Evolutionary conservation across 805 yeast genomes (phyloP).

Genomic region (Wickerhamomyces sydowiorum): DNA sequence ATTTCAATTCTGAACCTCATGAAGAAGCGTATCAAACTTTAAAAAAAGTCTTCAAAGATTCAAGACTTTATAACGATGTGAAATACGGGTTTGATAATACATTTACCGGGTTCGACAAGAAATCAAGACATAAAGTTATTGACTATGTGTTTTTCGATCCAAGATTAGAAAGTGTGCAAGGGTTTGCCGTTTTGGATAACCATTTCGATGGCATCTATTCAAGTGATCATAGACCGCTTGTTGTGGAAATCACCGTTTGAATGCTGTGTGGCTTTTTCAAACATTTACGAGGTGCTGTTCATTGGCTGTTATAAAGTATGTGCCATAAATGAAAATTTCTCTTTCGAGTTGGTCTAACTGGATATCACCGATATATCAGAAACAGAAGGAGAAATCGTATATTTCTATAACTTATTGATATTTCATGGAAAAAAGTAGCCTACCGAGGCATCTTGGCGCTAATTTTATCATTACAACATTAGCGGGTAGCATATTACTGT

Average conservation of each 20-base stretch:
- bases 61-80: slow-evolving; percentile 21
- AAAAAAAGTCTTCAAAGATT: slow-evolving; percentile 31
- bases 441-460: too few relatives aligned
- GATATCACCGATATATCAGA: neutral
- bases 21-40: slow-evolving; percentile 37
- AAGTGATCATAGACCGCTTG: slow-evolving; percentile 1
- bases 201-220: slow-evolving; percentile 26
- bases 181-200: slow-evolving; percentile 35
- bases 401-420: too few relatives aligned
- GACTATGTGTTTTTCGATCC: slow-evolving; percentile 21
- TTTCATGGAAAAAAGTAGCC: too few relatives aligned
- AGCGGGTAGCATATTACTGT: too few relatives aligned
- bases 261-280: too few relatives aligned
- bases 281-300: too few relatives aligned
- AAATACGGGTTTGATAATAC: slow-evolving; percentile 40
- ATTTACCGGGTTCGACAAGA: slow-evolving; percentile 42
- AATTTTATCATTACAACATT: too few relatives aligned
- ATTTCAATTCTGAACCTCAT: slow-evolving; percentile 46
- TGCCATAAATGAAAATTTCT: too few relatives aligned
- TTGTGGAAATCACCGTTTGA: slow-evolving; percentile 20
- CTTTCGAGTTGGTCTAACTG: neutral
- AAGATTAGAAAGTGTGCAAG: slow-evolving; percentile 6
- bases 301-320: too few relatives aligned
- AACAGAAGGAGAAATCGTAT: too few relatives aligned
- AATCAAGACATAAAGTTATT: slow-evolving; percentile 25